These are phyloP conservation scores for Plasmodium knowlesi DNA, from an alignment of 169 alveolate genomes.

Conservation along the genomic window DNA sequence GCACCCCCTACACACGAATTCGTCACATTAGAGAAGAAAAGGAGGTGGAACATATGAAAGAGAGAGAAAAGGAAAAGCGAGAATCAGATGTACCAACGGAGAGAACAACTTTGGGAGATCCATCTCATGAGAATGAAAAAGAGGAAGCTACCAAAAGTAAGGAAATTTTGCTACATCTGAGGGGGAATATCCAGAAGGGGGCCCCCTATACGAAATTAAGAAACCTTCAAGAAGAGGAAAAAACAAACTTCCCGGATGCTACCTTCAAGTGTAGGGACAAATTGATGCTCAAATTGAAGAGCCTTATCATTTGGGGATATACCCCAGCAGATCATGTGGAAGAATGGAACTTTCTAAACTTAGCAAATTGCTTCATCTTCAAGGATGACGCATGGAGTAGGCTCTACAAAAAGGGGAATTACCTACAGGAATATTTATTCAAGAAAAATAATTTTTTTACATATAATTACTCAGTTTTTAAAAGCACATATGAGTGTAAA, in stretches of 20 bases:
- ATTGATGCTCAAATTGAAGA: constrained; percentile 15
- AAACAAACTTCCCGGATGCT: neutral
- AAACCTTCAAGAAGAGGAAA: neutral
- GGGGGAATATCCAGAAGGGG: neutral
- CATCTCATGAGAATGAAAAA: neutral
- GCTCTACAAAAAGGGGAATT: neutral
- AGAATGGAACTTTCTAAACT: constrained; percentile 57
- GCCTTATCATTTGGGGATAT: constrained; percentile 61
- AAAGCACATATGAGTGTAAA: constrained; percentile 31
- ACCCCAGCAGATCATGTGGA: constrained; percentile 23
- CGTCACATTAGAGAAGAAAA: neutral
- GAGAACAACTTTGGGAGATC: neutral
- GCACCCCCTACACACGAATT: neutral
- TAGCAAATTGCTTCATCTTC: constrained; percentile 40
- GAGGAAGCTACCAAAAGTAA: neutral
- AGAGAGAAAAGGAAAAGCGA: neutral
- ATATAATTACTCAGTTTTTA: constrained; percentile 23
- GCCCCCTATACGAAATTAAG: neutral
- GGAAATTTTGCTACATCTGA: neutral
- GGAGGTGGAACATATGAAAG: neutral
- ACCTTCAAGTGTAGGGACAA: neutral
- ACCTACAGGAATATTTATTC: constrained; percentile 7
- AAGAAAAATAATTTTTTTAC: constrained; percentile 30
- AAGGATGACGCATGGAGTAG: neutral
- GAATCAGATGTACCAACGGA: neutral